Conservation (phyloP, 2,329 filamentous ascomycete species). For the Aulographum hederae region DNA sequence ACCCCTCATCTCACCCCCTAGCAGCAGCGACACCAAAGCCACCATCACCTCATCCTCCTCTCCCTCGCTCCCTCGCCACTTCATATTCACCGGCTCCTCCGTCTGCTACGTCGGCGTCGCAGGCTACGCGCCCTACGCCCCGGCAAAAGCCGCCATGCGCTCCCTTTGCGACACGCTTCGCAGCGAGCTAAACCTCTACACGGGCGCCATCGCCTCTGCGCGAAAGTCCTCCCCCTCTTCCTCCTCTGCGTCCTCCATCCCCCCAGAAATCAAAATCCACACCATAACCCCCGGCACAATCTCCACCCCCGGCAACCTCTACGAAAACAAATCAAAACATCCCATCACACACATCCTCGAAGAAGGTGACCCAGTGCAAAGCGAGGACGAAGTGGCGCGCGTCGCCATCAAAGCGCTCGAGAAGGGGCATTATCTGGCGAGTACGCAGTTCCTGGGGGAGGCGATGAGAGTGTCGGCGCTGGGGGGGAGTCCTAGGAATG, state of each 20-base stretch:
- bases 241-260: conserved; percentile 34
- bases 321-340: conserved; percentile 66
- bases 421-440: conserved; percentile 60
- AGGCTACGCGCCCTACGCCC: conserved; percentile 71
- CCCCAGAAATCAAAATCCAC: conserved; percentile 51
- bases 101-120: conserved; percentile 57
- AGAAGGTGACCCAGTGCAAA: conserved; percentile 62
- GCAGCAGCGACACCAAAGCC: conserved; percentile 10
- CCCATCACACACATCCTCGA: conserved; percentile 63
- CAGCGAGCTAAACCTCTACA: conserved; percentile 76
- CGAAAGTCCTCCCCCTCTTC: conserved; percentile 19
- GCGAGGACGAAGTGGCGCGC: conserved; percentile 58
- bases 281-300: conserved; percentile 77
- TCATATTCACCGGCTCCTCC: conserved; percentile 74
- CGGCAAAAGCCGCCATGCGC: conserved; percentile 70
- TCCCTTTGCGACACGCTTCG: conserved; percentile 66
- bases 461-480: conserved; percentile 47
- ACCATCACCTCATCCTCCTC: conserved; percentile 11
- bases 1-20: conserved; percentile 20
- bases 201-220: conserved; percentile 27
- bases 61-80: conserved; percentile 46
- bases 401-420: conserved; percentile 58
- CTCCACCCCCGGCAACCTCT: conserved; percentile 51
- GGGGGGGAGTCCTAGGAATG: conserved; percentile 34
- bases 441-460: conserved; percentile 53